A percentile compares a stretch with the other conserved stretches of the same genome.
Evolutionary conservation across 495 filamentous ascomycete genomes (phyloP).

Genomic region (Penicillium fimorum): DNA sequence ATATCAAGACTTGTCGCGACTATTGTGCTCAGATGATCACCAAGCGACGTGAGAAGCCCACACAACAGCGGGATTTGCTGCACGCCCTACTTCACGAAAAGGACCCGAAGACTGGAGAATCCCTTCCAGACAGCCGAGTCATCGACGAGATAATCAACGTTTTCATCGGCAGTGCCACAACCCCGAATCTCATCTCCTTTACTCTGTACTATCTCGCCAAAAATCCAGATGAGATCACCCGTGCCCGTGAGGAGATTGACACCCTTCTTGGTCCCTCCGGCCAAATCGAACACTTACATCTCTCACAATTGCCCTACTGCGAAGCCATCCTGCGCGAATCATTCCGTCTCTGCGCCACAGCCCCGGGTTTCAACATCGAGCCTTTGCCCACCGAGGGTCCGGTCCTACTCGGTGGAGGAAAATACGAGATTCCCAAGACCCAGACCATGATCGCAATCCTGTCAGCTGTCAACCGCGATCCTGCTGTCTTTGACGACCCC

Average conservation of each 20-base stretch:
- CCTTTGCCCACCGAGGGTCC: constrained; percentile 50
- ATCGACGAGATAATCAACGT: constrained; percentile 63
- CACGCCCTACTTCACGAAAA: constrained; percentile 65
- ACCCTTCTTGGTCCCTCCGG: constrained; percentile 31
- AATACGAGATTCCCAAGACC: constrained; percentile 61
- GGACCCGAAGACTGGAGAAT: constrained; percentile 64
- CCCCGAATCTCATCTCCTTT: constrained; percentile 45
- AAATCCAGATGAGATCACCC: constrained; percentile 34
- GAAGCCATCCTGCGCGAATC: constrained; percentile 70
- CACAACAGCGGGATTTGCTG: constrained; percentile 60
- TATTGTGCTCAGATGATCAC: constrained; percentile 59
- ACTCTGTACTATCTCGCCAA: constrained; percentile 47
- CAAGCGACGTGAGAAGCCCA: constrained; percentile 51
- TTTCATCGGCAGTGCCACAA: constrained; percentile 47
- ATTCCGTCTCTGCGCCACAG: constrained; percentile 65
- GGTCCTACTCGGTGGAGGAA: constrained; percentile 56
- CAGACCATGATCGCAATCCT: constrained; percentile 63
- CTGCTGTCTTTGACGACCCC: constrained; percentile 62
- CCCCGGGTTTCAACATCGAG: constrained; percentile 61
- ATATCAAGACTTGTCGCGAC: constrained; percentile 57
- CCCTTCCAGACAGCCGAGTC: constrained; percentile 59
- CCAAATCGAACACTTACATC: constrained; percentile 49
- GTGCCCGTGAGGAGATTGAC: constrained; percentile 45
- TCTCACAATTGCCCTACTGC: constrained; percentile 65
- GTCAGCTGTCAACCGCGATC: constrained; percentile 65